phyloP scores from a whole-genome alignment of 768 basidiomycete species.

The Mycena metata region DNA sequence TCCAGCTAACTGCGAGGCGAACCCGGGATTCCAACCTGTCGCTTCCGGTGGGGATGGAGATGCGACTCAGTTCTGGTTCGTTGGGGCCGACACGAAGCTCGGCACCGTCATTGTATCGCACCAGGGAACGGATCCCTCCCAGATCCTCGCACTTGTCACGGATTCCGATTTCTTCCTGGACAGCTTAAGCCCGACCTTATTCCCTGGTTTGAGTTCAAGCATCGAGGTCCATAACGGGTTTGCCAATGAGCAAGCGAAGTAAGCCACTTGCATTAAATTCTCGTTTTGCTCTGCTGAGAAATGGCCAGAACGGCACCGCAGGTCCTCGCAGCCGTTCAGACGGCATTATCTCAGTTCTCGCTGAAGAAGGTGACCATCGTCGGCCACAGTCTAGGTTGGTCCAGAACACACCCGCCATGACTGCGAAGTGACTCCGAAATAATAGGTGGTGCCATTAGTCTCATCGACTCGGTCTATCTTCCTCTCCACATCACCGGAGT shows the following conservation, averaged over 20 bases:
- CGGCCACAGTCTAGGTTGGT: conserved; percentile 59
- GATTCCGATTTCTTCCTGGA: conserved; percentile 52
- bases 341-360: conserved; percentile 49
- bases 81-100: conserved; percentile 55
- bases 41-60: conserved; percentile 65
- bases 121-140: conserved; percentile 49
- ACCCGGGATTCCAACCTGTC: conserved; percentile 60
- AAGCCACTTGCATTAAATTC: conserved; percentile 27
- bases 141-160: conserved; percentile 54
- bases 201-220: conserved; percentile 61
- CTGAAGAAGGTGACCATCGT: conserved; percentile 56
- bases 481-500: conserved; percentile 63
- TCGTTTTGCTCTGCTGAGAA: not conserved
- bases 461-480: conserved; percentile 66
- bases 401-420: too few species aligned
- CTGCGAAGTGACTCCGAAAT: too few species aligned
- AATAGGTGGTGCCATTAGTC: conserved; percentile 54
- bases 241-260: conserved; percentile 57
- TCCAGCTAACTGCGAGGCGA: conserved; percentile 61
- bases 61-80: conserved; percentile 61
- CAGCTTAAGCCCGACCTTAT: conserved; percentile 52
- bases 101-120: conserved; percentile 53
- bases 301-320: conserved; percentile 53
- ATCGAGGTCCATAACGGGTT: conserved; percentile 62
- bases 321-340: conserved; percentile 56